phyloP scores from a whole-genome alignment of 345 rosid species.

The Raphanus sativus region DNA sequence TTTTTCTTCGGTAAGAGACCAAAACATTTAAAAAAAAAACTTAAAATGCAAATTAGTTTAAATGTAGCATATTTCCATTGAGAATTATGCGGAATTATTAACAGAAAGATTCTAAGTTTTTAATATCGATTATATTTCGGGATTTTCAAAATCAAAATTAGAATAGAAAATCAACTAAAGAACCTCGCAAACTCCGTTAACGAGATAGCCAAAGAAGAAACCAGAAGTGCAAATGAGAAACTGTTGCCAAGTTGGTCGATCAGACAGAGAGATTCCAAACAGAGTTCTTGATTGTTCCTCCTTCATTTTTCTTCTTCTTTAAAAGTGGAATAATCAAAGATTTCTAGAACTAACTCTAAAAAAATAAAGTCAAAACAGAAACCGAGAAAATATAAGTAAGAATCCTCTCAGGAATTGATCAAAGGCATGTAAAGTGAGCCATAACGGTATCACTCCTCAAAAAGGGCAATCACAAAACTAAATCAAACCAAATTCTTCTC shows the following conservation, averaged over 20 bases:
- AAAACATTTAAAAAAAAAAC: constrained; percentile 3
- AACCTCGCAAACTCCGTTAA: constrained; percentile 96
- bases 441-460: constrained; percentile 18
- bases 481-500: constrained; percentile 3
- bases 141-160: background rate
- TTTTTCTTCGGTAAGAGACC: background rate
- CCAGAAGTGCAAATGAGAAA: constrained; percentile 92
- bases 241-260: constrained; percentile 77
- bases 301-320: constrained; percentile 47
- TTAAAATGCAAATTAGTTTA: constrained; percentile 2
- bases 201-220: constrained; percentile 94
- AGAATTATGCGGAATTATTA: background rate
- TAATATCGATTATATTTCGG: background rate
- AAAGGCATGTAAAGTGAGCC: constrained; percentile 24
- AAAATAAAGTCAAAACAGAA: background rate
- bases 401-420: constrained; percentile 21
- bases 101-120: background rate
- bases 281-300: constrained; percentile 64
- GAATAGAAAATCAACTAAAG: background rate
- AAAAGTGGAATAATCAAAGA: background rate
- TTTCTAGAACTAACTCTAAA: background rate
- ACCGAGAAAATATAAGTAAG: background rate
- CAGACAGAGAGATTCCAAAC: constrained; percentile 76
- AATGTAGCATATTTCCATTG: background rate
- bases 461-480: constrained; percentile 1